Percentiles rank a stretch among this genome's conserved stretches.
These are phyloP conservation scores for Neurospora sp. DNA, from an alignment of 495 filamentous ascomycete genomes.

Conservation along the genomic window DNA sequence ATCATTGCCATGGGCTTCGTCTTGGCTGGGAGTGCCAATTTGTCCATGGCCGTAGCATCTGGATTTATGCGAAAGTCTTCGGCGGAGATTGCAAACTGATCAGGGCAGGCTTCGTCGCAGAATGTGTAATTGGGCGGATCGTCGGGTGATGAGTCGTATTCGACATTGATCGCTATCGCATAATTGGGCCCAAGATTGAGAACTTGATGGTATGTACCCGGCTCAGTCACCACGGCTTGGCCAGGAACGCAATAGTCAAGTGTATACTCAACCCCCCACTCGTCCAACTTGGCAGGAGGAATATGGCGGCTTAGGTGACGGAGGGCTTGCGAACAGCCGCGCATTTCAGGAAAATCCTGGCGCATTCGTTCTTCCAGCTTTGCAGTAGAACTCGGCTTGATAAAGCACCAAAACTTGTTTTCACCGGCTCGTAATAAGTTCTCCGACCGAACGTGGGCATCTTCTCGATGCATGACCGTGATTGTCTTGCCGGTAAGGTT, in stretches of 20 bases:
- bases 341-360: conserved; percentile 18
- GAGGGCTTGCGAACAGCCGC: conserved; percentile 21
- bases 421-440: conserved; percentile 23
- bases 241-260: conserved; percentile 25
- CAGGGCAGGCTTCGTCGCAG: conserved; percentile 20
- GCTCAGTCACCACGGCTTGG: conserved; percentile 24
- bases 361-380: conserved; percentile 19
- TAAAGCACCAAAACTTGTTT: conserved; percentile 28
- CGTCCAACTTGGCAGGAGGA: conserved; percentile 17
- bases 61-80: conserved; percentile 16
- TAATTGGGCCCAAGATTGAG: conserved; percentile 26
- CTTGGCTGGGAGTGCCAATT: background rate
- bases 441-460: conserved; percentile 25
- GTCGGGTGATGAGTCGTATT: conserved; percentile 23
- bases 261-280: conserved; percentile 26
- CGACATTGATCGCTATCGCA: conserved; percentile 25
- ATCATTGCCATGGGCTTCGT: background rate
- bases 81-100: conserved; percentile 20
- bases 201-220: conserved; percentile 27
- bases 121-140: conserved; percentile 16
- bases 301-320: conserved; percentile 26
- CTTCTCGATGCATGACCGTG: conserved; percentile 26
- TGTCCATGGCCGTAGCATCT: background rate
- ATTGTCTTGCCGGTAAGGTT: conserved; percentile 24
- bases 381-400: conserved; percentile 17